Conservation (phyloP, 352 stramenopile genomes). For the Pythium sukuiense region DNA sequence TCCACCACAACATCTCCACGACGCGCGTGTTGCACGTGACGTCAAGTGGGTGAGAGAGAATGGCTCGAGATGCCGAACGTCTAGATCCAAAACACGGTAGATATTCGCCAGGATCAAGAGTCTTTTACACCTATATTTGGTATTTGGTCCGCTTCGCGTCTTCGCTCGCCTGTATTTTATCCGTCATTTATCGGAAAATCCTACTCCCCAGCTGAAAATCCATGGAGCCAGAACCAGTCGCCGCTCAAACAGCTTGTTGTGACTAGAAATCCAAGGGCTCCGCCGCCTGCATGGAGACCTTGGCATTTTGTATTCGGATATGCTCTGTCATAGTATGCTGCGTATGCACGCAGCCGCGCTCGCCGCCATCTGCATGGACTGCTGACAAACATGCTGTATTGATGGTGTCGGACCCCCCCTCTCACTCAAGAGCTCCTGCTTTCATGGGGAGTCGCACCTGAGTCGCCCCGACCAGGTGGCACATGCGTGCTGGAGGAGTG, state of each 20-base stretch:
- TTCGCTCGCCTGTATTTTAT: conserved; percentile 5
- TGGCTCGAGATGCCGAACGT: background rate
- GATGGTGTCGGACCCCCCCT: background rate
- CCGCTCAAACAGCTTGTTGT: background rate
- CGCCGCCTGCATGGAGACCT: background rate
- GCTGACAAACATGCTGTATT: background rate
- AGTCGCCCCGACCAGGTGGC: conserved; percentile 8
- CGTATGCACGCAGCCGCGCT: conserved; percentile 7
- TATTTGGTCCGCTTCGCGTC: too few species aligned
- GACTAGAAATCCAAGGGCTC: background rate
- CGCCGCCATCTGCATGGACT: background rate
- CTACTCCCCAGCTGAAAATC: conserved; percentile 1
- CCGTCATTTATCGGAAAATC: conserved; percentile 12
- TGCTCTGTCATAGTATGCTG: background rate
- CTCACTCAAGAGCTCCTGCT: background rate
- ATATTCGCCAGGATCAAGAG: too few species aligned
- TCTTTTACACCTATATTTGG: background rate
- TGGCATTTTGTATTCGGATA: background rate
- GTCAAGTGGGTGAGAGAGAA: conserved; percentile 13
- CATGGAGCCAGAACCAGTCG: conserved; percentile 7
- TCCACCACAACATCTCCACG: background rate
- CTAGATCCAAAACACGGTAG: background rate
- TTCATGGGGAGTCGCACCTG: background rate
- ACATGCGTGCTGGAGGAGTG: conserved; percentile 7
- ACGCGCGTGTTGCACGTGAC: background rate